Evolutionary conservation across 169 alveolate species (phyloP), one percentile per base, ranked within the genome.

Genomic region (Babesia ovis): DNA sequence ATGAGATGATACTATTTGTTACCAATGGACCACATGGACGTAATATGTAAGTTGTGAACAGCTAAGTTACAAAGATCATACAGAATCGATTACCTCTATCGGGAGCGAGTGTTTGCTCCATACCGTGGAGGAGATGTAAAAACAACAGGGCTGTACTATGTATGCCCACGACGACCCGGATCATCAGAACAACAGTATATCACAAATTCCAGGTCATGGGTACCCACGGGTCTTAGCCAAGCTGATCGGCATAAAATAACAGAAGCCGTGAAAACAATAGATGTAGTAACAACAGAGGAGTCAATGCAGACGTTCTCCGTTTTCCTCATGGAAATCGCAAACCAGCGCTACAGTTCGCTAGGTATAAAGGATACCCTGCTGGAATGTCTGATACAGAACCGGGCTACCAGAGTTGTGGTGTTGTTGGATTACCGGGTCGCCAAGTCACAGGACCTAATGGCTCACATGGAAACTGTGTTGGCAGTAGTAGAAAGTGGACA

Each of bases 11-110:
- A 0, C 76, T 73, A 14, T 1, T 73, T 1, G 60, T 73, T 0
- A 20, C 84, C 11, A 61, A 59, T 37, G 77, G 84, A 2, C 18
- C 55, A 0, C 74, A 73, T 18, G 84, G 84, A 32, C 55, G 68
- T 2, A 54, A 59, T 42, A 16, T 72, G 83, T 72, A 61, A 0
- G 83, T 59, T 2, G 4, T n/a, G 1, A 14, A 1, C 16, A 9
- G 4, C 12, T 2, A 12, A 18, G 1, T 2, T 4, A 6, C 25
- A 4, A n/a, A 32, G 8, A 6, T 37, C 14, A 14, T 12, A 11
- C 68, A 72, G 83, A 29, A 37, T 72, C 27, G 75, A 72, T 5
- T 72, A 58, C 25, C 83, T 72, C 3, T 72, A 72, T 51, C 60
- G 83, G 1, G 83, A 72, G 25, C 64, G 83, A 6, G 74, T 72